These are phyloP conservation scores for Trichoderma koningiopsis DNA, from an alignment of 2,329 filamentous ascomycete genomes.

Conservation along the genomic window DNA sequence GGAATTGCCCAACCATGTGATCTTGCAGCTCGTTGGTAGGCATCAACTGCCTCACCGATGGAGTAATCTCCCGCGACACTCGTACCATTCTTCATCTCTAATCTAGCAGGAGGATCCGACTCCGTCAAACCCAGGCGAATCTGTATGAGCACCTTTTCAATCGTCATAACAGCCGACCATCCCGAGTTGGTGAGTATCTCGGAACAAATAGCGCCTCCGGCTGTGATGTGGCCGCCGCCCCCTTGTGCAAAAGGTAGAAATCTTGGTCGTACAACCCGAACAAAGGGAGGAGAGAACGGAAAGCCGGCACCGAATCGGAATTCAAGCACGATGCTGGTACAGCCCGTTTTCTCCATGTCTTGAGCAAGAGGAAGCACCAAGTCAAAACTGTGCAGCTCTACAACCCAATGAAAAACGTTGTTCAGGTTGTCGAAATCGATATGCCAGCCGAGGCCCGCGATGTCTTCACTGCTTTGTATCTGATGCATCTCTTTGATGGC, in stretches of 20 bases:
- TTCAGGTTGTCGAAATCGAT: slow-evolving; percentile 66
- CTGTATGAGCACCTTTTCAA: slow-evolving; percentile 80
- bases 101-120: slow-evolving; percentile 72
- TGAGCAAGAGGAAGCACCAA: slow-evolving; percentile 65
- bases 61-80: slow-evolving; percentile 56
- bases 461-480: slow-evolving; percentile 61
- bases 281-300: slow-evolving; percentile 79
- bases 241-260: slow-evolving; percentile 72
- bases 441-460: slow-evolving; percentile 79
- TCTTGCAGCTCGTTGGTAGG: slow-evolving; percentile 67
- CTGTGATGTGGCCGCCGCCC: slow-evolving; percentile 84
- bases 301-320: slow-evolving; percentile 77
- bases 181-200: slow-evolving; percentile 81
- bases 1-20: slow-evolving; percentile 76
- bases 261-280: slow-evolving; percentile 78
- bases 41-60: slow-evolving; percentile 70
- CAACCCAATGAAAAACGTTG: slow-evolving; percentile 89
- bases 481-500: slow-evolving; percentile 67
- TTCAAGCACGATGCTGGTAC: slow-evolving; percentile 76
- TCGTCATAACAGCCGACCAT: slow-evolving; percentile 72
- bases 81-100: slow-evolving; percentile 44
- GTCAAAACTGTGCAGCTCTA: slow-evolving; percentile 85
- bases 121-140: slow-evolving; percentile 75
- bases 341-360: slow-evolving; percentile 67
- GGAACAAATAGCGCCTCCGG: slow-evolving; percentile 82